A percentile compares a stretch with the other conserved stretches of the same genome.
These are phyloP conservation scores for Microascus cirrosus DNA, from an alignment of 2,329 filamentous ascomycete species.

Conservation along the genomic window DNA sequence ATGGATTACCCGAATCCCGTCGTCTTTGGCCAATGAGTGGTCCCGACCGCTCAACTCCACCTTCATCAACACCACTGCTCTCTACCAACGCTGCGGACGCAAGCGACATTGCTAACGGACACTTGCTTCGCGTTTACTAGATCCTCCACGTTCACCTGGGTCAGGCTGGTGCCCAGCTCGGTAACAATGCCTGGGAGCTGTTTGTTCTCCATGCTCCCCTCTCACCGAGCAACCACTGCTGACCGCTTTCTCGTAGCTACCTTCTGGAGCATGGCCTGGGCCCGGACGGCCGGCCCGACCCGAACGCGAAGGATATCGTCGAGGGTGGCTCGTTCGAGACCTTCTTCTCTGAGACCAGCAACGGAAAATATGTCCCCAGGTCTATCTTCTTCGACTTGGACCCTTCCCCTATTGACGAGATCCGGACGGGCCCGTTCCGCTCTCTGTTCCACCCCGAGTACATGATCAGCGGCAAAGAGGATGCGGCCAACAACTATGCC, in stretches of 20 bases:
- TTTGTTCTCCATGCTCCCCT: conserved; percentile 29
- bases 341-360: conserved; percentile 64
- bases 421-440: conserved; percentile 56
- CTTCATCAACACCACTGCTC: background rate
- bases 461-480: conserved; percentile 64
- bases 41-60: background rate
- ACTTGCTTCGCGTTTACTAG: conserved; percentile 19
- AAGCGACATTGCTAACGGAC: background rate
- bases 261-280: conserved; percentile 62
- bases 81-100: background rate
- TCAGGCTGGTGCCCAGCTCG: conserved; percentile 63
- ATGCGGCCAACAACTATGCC: conserved; percentile 69
- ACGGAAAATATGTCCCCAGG: conserved; percentile 61
- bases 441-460: conserved; percentile 64
- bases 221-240: background rate
- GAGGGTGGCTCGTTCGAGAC: conserved; percentile 59
- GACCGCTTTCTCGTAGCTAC: conserved; percentile 35
- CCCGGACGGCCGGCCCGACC: conserved; percentile 51
- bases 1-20: conserved; percentile 8
- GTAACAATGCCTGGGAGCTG: conserved; percentile 69
- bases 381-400: conserved; percentile 65
- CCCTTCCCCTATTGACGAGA: conserved; percentile 64
- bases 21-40: conserved; percentile 2
- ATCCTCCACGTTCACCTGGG: conserved; percentile 54
- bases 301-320: conserved; percentile 45